Evolutionary conservation across 2,329 filamentous ascomycete species (phyloP), one percentile per base, ranked within the genome.

Genomic region (Colletotrichum sp.): DNA sequence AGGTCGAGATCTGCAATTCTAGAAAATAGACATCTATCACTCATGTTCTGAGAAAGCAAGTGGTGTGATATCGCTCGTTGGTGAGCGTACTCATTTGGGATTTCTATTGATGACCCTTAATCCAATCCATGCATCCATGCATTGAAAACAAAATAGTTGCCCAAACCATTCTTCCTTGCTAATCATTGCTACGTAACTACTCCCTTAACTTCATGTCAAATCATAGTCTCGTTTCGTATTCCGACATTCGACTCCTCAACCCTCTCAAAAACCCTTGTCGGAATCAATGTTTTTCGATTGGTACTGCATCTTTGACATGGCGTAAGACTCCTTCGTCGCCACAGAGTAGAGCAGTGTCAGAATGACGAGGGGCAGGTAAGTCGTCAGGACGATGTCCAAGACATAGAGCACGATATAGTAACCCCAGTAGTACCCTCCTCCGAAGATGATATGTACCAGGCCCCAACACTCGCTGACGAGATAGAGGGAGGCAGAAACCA

Each of bases 211-310:
- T 52, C 44, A 22, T 52, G 10, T 52, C n/a, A 52, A 0, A 22
- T 48, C 39, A n/a, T 22, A 22, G n/a, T 52, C 44, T 52, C 44
- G n/a, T 22, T 52, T 12, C 6, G 12, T 8, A 13, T 52, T 22
- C 44, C 44, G 10, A 22, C 10, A 1, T 0, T 1, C 6, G 44
- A 12, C 6, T 22, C 0, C 10, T 22, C 44, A 8, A 52, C 6
- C n/a, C n/a, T 22, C n/a, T 52, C n/a, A 52, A 22, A 52, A 10
- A 0, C n/a, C 44, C n/a, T 52, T 52, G n/a, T 52, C 44, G n/a
- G 44, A 22, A 22, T 22, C 44, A 22, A n/a, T 13, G 44, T 10
- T 3, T 52, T 62, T 62, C 67, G 26, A 71, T 57, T 30, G 72
- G 18, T 57, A 63, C 28, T 69, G 55, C 9, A 28, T 10, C 57